These are phyloP conservation scores for Dentipellis sp. DNA, from an alignment of 768 basidiomycete genomes.

Conservation along the genomic window DNA sequence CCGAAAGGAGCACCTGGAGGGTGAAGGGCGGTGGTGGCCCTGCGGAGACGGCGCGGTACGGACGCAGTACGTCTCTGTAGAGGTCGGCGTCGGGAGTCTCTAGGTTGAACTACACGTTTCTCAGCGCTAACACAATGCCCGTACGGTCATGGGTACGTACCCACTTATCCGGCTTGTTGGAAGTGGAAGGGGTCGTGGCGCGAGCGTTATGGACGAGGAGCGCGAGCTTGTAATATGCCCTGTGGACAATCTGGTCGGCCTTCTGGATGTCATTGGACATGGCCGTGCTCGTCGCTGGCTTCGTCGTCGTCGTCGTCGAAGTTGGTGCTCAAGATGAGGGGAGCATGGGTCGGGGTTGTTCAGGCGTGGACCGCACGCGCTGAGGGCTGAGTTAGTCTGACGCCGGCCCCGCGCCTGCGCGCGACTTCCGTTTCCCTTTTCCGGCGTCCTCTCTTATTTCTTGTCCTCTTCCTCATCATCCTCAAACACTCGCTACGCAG, in stretches of 20 bases:
- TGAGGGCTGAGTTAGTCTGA: too few species aligned
- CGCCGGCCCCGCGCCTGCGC: too few species aligned
- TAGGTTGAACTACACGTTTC: slow-evolving; percentile 56
- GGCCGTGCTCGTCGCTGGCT: slow-evolving; percentile 19
- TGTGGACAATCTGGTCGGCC: slow-evolving; percentile 81
- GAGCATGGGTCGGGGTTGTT: too few species aligned
- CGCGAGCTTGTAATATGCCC: slow-evolving; percentile 76
- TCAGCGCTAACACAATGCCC: too few species aligned
- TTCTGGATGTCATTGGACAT: slow-evolving; percentile 50
- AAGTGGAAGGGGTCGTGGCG: slow-evolving; percentile 40
- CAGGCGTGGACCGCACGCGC: too few species aligned
- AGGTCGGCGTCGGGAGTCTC: slow-evolving; percentile 67
- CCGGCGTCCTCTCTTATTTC: too few species aligned
- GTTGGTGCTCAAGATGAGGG: background rate
- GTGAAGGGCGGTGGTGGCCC: slow-evolving; percentile 37
- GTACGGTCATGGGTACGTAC: slow-evolving; percentile 30
- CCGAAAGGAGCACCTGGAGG: slow-evolving; percentile 58
- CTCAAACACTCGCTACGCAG: too few species aligned
- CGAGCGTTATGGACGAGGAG: slow-evolving; percentile 68
- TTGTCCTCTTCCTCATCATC: too few species aligned
- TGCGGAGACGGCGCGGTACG: slow-evolving; percentile 50
- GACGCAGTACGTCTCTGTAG: slow-evolving; percentile 54
- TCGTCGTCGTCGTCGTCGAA: background rate
- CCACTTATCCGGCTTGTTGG: slow-evolving; percentile 71
- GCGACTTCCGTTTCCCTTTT: too few species aligned